Evolutionary conservation across 495 filamentous ascomycete species (phyloP).

Genomic region (Penicillium odoratum): DNA sequence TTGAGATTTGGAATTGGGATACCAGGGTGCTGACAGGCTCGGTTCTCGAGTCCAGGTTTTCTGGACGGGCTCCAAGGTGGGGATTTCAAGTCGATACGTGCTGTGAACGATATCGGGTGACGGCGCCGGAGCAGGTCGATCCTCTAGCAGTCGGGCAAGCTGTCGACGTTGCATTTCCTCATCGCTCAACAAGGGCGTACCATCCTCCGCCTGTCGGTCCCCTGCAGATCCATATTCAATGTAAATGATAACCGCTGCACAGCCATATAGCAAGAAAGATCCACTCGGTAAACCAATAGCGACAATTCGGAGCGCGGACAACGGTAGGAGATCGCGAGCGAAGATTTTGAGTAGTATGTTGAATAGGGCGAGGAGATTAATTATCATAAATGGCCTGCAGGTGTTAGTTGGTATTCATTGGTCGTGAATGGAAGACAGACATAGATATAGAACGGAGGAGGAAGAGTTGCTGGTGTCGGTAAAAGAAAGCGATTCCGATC

Average conservation of each 20-base stretch:
- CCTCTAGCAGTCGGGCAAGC: constrained; percentile 32
- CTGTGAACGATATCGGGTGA: constrained; percentile 27
- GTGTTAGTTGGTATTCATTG: neutral
- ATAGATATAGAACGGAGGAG: constrained; percentile 33
- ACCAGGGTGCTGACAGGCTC: neutral
- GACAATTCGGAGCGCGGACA: constrained; percentile 23
- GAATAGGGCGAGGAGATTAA: constrained; percentile 33
- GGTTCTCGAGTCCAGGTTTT: constrained; percentile 9
- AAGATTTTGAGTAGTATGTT: constrained; percentile 37
- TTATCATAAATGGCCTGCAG: constrained; percentile 28
- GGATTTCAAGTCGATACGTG: constrained; percentile 37
- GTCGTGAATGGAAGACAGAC: constrained; percentile 12
- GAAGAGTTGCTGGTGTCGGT: constrained; percentile 22
- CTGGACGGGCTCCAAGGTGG: constrained; percentile 15
- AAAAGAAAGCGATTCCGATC: constrained; percentile 25
- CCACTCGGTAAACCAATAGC: constrained; percentile 28
- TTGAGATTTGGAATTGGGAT: neutral
- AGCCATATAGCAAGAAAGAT: constrained; percentile 28
- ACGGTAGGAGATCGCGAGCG: constrained; percentile 26
- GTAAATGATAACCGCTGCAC: constrained; percentile 29
- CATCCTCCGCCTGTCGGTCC: constrained; percentile 12
- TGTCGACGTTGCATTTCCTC: constrained; percentile 42
- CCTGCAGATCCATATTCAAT: constrained; percentile 13
- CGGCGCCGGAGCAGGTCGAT: constrained; percentile 19
- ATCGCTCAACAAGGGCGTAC: constrained; percentile 31